Conservation (phyloP, 805 yeast genomes). For the Saccharomycopsis sp. region DNA sequence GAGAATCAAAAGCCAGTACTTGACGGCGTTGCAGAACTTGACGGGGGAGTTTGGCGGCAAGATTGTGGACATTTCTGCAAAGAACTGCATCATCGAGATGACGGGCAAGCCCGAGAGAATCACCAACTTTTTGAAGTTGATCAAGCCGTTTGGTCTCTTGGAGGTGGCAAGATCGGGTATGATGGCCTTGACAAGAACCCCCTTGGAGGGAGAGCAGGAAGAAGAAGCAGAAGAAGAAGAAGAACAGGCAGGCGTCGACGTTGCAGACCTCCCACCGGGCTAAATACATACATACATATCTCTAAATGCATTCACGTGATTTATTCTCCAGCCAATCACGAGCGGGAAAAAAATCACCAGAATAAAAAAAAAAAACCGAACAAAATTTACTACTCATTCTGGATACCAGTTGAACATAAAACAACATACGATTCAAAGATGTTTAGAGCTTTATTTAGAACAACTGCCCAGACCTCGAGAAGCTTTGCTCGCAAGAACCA, state of each 20-base stretch:
- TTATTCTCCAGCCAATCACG: no score
- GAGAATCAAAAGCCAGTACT: conserved; percentile 86
- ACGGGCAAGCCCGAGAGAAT: conserved; percentile 90
- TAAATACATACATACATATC: conserved; percentile 31
- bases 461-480: conserved; percentile 9
- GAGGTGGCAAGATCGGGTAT: conserved; percentile 97
- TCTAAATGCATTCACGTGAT: no score
- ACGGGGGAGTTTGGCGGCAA: conserved; percentile 87
- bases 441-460: conserved; percentile 7
- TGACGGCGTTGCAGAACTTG: conserved; percentile 72
- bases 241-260: conserved; percentile 67
- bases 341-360: neutral
- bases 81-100: conserved; percentile 90
- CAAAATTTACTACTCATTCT: neutral
- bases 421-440: conserved; percentile 7
- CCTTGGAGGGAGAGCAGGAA: conserved; percentile 42
- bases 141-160: conserved; percentile 92
- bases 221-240: conserved; percentile 41
- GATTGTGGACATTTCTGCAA: conserved; percentile 83
- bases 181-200: conserved; percentile 98
- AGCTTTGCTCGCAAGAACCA: conserved; percentile 19
- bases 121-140: conserved; percentile 73
- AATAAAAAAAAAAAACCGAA: neutral
- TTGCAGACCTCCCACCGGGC: conserved; percentile 92
- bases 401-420: no score